These are phyloP conservation scores for Mediolabrus comicus DNA, from an alignment of 108 stramenopile species.

Conservation along the genomic window DNA sequence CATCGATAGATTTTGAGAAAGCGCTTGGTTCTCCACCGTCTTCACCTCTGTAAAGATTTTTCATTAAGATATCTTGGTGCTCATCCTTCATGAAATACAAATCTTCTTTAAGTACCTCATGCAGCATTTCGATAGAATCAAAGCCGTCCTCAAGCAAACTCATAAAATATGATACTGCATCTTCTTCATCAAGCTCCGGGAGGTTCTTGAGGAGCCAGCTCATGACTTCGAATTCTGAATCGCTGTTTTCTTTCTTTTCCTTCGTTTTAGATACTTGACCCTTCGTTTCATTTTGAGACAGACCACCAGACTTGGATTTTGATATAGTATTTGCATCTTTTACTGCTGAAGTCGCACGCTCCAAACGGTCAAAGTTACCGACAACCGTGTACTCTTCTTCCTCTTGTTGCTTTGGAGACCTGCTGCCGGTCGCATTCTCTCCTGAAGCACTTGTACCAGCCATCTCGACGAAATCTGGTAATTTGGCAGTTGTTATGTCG, in stretches of 20 bases:
- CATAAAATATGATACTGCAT: background rate
- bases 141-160: conserved; percentile 20
- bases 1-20: background rate
- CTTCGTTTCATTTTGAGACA: background rate
- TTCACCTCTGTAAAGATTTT: background rate
- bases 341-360: conserved; percentile 13
- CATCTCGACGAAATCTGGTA: conserved; percentile 6
- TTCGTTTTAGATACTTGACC: background rate
- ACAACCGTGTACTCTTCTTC: background rate
- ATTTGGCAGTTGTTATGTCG: background rate
- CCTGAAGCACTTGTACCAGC: background rate
- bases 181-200: conserved; percentile 19
- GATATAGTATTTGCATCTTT: conserved; percentile 12
- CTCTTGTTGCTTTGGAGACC: background rate
- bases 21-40: background rate
- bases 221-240: conserved; percentile 5
- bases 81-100: conserved; percentile 20
- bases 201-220: conserved; percentile 25
- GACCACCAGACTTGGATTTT: background rate
- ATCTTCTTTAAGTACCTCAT: conserved; percentile 9
- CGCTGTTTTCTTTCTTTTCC: background rate
- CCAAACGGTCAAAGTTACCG: background rate
- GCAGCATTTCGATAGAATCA: conserved; percentile 19
- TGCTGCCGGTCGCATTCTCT: background rate
- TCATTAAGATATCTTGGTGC: conserved; percentile 3